Base-by-base conservation (phyloP, 768 basidiomycete species). In the Lactarius tabidus region DNA sequence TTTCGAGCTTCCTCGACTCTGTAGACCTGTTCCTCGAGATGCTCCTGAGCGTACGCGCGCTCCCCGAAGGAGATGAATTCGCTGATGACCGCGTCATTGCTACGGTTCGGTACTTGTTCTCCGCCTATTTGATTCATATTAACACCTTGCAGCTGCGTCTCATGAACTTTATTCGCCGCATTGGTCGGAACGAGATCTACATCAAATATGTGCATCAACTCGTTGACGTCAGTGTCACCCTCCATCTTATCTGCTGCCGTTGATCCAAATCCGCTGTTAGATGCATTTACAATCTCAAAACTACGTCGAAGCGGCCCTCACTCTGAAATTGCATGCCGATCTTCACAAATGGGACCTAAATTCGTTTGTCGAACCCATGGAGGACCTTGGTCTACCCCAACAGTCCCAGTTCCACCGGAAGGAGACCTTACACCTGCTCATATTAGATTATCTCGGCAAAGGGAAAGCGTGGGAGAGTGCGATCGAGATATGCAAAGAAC, bases 401-500 rank as follows among this genome's bases (percentile, higher is more conserved):
- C 96, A 98, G 73, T 95, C 90, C 2, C 89, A 93, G 39, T 98
- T 98, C 76, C 90, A 91, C 63, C 85, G 96, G 54, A 97, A 96
- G 72, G 96, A 98, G 76, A 93, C 93, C 0, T 79, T 98, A 2
- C 93, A 90, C 69, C 81, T 97, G 51, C 79, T 95, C 62, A 95
- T 95, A 63, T 83, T 98, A n/a, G 94, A 97, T 73, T 94, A 95
- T 71, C 84, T 98, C 26, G 92, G 93, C 57, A 92, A 95, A 76
- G 96, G 95, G 12, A 95, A 96, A 72, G 95, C 96, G n/a, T 98
- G 93, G 85, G 96, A 98, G 75, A 89, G 84, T 59, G 96, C 94
- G 2, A 87, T 97, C 63, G 90, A 93, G 55, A 90, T 98, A 57
- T 95, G 93, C 78, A 92, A 91, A 76, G 96, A 98, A 71, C 78